Evolutionary conservation across 768 basidiomycete species (phyloP).

Genomic region (Tephrocybe sp.): DNA sequence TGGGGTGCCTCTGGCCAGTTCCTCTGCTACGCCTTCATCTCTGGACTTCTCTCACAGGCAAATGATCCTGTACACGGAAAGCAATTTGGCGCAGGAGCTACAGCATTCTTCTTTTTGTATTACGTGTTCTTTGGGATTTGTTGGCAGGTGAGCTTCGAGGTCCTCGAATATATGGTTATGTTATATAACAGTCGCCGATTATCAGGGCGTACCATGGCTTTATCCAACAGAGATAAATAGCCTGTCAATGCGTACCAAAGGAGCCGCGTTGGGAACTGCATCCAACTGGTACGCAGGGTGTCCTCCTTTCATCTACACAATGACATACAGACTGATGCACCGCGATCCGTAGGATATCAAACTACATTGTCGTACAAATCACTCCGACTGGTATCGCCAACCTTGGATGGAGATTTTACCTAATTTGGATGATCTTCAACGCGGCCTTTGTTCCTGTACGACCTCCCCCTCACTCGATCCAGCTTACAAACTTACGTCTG

Average conservation of each 20-base stretch:
- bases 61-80: constrained; percentile 28
- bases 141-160: constrained; percentile 46
- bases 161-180: background rate
- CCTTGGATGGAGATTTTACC: constrained; percentile 49
- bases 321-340: background rate
- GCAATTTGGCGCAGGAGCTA: constrained; percentile 43
- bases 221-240: constrained; percentile 54
- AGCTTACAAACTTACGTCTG: background rate
- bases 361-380: constrained; percentile 50
- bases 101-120: constrained; percentile 50
- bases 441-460: constrained; percentile 48
- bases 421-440: constrained; percentile 52
- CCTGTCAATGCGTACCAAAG: constrained; percentile 49
- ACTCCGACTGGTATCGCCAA: constrained; percentile 46
- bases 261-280: constrained; percentile 47
- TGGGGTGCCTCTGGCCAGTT: constrained; percentile 53
- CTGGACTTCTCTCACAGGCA: constrained; percentile 38
- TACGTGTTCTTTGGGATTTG: constrained; percentile 53
- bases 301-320: background rate
- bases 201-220: constrained; percentile 48
- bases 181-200: background rate
- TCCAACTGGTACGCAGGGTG: constrained; percentile 39
- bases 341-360: constrained; percentile 40
- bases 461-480: background rate
- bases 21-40: constrained; percentile 46